Percentiles rank a stretch among this genome's conserved stretches.
Evolutionary conservation across 169 alveolate genomes (phyloP).

Genomic region (Toxoplasma gondii): DNA sequence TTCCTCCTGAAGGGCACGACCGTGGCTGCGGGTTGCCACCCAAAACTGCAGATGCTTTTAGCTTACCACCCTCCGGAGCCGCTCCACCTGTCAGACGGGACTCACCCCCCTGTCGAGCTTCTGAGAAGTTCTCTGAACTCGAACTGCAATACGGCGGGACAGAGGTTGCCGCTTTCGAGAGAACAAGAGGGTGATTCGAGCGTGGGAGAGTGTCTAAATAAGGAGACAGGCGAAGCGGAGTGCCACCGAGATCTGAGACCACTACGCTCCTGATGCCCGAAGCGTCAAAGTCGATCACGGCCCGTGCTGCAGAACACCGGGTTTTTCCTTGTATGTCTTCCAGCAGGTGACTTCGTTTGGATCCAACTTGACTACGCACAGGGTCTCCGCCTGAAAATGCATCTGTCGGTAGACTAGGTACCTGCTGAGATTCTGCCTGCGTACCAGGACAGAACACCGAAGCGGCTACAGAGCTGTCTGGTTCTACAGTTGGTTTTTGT

Average conservation of each 20-base stretch:
- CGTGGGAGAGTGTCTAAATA: background rate
- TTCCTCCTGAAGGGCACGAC: background rate
- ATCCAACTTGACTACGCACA: too few relatives aligned
- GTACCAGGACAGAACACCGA: too few relatives aligned
- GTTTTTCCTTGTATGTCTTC: too few relatives aligned
- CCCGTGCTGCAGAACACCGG: background rate
- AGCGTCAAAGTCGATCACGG: background rate
- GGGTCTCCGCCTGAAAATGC: too few relatives aligned
- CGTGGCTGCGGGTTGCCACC: background rate
- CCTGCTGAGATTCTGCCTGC: too few relatives aligned
- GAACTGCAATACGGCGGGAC: background rate
- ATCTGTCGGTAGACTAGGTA: too few relatives aligned
- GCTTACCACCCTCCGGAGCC: background rate
- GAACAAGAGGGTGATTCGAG: background rate
- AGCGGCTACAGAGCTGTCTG: too few relatives aligned
- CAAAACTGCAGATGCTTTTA: background rate
- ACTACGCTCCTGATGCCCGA: background rate
- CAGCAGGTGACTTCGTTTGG: too few relatives aligned
- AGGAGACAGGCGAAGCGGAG: background rate
- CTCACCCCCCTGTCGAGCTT: background rate
- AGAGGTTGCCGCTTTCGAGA: background rate
- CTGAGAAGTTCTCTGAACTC: background rate
- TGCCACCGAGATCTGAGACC: background rate
- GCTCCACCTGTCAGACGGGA: background rate
- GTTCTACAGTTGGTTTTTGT: too few relatives aligned